Conservation (phyloP, 345 rosid species). For the Hevea brasiliensis region DNA sequence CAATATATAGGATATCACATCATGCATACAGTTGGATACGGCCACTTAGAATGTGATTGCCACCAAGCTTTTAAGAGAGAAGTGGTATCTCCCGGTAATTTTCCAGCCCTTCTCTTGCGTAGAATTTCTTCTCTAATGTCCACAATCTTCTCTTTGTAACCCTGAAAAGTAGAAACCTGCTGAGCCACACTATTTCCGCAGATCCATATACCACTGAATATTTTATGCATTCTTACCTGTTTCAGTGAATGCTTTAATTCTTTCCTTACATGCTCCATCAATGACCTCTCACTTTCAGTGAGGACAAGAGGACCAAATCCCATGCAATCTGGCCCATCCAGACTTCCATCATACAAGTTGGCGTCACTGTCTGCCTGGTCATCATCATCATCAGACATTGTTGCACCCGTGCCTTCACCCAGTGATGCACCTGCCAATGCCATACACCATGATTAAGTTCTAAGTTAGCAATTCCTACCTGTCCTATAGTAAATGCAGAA, state of each 20-base stretch:
- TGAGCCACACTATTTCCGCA: constrained; percentile 16
- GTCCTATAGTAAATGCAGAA: not conserved
- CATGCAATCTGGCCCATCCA: constrained; percentile 59
- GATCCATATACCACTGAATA: not conserved
- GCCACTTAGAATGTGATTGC: constrained; percentile 91
- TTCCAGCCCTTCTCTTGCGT: constrained; percentile 88
- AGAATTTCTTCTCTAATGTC: constrained; percentile 86
- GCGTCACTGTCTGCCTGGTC: constrained; percentile 69
- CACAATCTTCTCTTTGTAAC: constrained; percentile 83
- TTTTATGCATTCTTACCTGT: constrained; percentile 49
- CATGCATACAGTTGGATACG: constrained; percentile 76
- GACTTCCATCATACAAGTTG: constrained; percentile 51
- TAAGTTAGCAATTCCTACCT: not conserved
- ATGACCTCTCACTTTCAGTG: constrained; percentile 76
- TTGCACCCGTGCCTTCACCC: constrained; percentile 79
- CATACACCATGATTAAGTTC: constrained; percentile 15
- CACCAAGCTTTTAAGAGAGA: constrained; percentile 82
- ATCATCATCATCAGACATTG: constrained; percentile 91
- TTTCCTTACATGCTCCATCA: constrained; percentile 84
- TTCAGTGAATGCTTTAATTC: constrained; percentile 89
- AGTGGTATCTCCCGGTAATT: constrained; percentile 86
- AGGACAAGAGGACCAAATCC: constrained; percentile 87
- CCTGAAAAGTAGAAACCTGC: constrained; percentile 35
- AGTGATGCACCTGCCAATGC: constrained; percentile 61
- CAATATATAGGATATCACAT: not conserved